Evolutionary conservation across 2,329 filamentous ascomycete genomes (phyloP), one percentile per base, ranked within the genome.

Genomic region (Phialophora chinensis): DNA sequence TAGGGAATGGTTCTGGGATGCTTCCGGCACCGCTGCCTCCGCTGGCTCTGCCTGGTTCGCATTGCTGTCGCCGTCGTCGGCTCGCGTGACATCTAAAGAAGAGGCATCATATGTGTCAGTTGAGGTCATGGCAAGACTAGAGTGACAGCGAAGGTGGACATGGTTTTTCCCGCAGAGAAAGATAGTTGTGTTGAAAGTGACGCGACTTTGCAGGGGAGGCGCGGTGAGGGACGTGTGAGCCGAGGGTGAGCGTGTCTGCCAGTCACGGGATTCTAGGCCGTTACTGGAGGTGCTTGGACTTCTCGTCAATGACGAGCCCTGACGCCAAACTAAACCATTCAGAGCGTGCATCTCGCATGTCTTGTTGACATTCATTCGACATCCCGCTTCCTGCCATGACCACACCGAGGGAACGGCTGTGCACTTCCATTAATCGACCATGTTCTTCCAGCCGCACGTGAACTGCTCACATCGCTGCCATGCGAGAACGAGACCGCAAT

Each of bases 1-100:
- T 63, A 98, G 84, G 3, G 91, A 93, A 63, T 85, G 82, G 73
- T 88, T 85, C 50, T 73, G 71, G 8, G 71, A 72, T 17, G 70
- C 33, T 29, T 62, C 33, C 7, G 66, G 70, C 23, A 54, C 23
- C 42, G 55, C 56, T 27, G 33, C 38, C 47, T 62, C 56, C 23
- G 56, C 33, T 33, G 49, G 55, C 3, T 23, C 20, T 10, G 47
- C 12, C 44, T 7, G 20, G 31, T 56, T 17, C 38, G 42, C 38
- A 50, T 62, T 52, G n/a, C 11, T 5, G 25, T 29, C 1, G 25
- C 49, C 35, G 50, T 42, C 52, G 25, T 20, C 35, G 27, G 31
- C 42, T 17, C 57, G 31, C 42, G 60, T 59, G 61, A 56, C 54
- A 53, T 55, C 29, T 55, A 38, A n/a, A 25, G 54, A 27, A 17